A percentile compares a stretch with the other conserved stretches of the same genome.
Evolutionary conservation across 1,139 yeast species (phyloP).

Genomic region (Debaryomyces psychrophilus): DNA sequence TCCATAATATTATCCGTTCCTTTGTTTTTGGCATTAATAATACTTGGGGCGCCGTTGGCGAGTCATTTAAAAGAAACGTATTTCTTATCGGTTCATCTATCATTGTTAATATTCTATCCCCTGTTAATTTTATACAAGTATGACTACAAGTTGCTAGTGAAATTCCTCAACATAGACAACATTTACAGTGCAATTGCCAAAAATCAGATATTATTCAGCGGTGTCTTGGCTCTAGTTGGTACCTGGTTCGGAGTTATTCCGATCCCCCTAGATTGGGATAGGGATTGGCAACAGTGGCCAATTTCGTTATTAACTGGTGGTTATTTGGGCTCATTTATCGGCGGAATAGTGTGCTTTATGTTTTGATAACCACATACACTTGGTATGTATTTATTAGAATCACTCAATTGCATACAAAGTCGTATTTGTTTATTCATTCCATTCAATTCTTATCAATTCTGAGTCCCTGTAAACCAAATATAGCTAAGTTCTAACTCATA

Average conservation of each 20-base stretch:
- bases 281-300: slow-evolving; percentile 99
- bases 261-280: slow-evolving; percentile 96
- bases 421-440: not conserved
- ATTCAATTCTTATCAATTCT: not conserved
- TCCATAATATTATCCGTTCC: slow-evolving; percentile 54
- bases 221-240: slow-evolving; percentile 63
- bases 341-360: slow-evolving; percentile 32
- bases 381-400: not conserved
- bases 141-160: slow-evolving; percentile 41
- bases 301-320: slow-evolving; percentile 83
- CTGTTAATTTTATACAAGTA: slow-evolving; percentile 62
- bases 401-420: not conserved
- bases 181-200: slow-evolving; percentile 28
- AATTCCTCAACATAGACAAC: slow-evolving; percentile 27
- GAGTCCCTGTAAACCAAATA: not conserved
- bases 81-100: slow-evolving; percentile 64
- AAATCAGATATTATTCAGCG: slow-evolving; percentile 43
- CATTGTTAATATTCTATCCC: slow-evolving; percentile 66
- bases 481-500: not conserved
- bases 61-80: slow-evolving; percentile 60
- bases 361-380: not conserved
- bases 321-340: slow-evolving; percentile 69
- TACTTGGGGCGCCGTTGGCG: slow-evolving; percentile 88
- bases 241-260: slow-evolving; percentile 95
- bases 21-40: slow-evolving; percentile 52